Conservation (phyloP, 305 asterid genomes). For the Coffea humblotiana region DNA sequence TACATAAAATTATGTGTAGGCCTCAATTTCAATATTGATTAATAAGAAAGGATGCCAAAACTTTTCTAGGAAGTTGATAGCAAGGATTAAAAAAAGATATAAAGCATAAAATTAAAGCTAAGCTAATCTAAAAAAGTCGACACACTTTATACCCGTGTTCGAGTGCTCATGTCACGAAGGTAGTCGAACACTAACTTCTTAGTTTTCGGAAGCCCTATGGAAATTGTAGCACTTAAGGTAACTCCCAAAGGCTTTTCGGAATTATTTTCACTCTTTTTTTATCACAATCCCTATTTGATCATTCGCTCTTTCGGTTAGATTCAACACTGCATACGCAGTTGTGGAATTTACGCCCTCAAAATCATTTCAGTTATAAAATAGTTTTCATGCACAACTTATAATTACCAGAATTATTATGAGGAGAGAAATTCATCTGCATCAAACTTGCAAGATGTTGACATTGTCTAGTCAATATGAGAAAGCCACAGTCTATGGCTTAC, state of each 20-base stretch:
- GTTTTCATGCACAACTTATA: neutral
- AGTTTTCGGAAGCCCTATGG: conserved; percentile 4
- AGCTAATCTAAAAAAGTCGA: neutral
- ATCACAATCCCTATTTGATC: neutral
- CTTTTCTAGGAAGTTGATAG: neutral
- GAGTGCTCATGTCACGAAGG: neutral
- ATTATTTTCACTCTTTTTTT: neutral
- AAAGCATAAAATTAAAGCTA: too few relatives aligned
- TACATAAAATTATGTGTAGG: neutral
- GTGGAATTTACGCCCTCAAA: conserved; percentile 11
- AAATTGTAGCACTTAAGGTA: conserved; percentile 6
- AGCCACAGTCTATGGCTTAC: neutral
- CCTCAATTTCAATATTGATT: too few relatives aligned
- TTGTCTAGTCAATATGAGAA: conserved; percentile 6
- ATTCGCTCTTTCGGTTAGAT: neutral
- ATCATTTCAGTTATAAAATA: too few relatives aligned
- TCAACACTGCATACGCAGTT: conserved; percentile 13
- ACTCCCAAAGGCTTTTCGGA: neutral
- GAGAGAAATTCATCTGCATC: neutral
- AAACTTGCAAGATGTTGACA: conserved; percentile 26
- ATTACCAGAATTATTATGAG: conserved; percentile 7
- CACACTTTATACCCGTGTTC: neutral
- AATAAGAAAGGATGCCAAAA: neutral
- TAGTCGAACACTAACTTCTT: conserved; percentile 2
- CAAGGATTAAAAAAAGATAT: too few relatives aligned